Evolutionary conservation across 495 filamentous ascomycete genomes (phyloP).

Genomic region (Aspergillus ostianus): DNA sequence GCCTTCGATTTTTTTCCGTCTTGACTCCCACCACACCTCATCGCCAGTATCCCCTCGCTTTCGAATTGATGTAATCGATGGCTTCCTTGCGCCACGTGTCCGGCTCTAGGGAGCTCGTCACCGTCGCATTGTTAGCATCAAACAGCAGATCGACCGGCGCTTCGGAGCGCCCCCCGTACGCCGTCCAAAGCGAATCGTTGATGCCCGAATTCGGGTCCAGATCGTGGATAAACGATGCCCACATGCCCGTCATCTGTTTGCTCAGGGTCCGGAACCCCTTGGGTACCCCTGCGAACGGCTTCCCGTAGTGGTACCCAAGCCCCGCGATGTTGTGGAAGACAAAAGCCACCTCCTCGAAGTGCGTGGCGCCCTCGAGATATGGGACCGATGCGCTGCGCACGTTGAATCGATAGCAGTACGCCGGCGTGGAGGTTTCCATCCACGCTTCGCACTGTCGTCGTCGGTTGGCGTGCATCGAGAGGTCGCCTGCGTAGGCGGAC

Average conservation of each 20-base stretch:
- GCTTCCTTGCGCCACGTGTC: conserved; percentile 48
- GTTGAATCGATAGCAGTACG: conserved; percentile 66
- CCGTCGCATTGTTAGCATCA: conserved; percentile 39
- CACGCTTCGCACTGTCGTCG: conserved; percentile 55
- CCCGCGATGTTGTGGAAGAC: conserved; percentile 59
- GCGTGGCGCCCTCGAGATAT: conserved; percentile 42
- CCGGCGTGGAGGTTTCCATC: conserved; percentile 40
- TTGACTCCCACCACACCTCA: background rate
- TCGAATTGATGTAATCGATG: conserved; percentile 38
- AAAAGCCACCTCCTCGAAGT: conserved; percentile 61
- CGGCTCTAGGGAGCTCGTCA: conserved; percentile 44
- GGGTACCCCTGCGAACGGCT: conserved; percentile 47
- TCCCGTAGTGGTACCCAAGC: conserved; percentile 47
- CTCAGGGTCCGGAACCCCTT: conserved; percentile 46
- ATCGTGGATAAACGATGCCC: conserved; percentile 54
- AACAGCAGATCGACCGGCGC: conserved; percentile 46
- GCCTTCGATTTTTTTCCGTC: background rate
- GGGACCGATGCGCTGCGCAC: conserved; percentile 40
- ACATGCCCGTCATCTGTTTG: conserved; percentile 52
- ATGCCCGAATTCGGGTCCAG: conserved; percentile 46
- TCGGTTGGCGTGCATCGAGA: conserved; percentile 54
- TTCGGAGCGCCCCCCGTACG: conserved; percentile 28
- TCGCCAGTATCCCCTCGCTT: conserved; percentile 27
- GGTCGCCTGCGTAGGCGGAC: conserved; percentile 53
- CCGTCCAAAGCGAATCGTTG: conserved; percentile 37